These are phyloP conservation scores for Colletotrichum paranaense DNA, from an alignment of 2,329 filamentous ascomycete species.

Conservation along the genomic window DNA sequence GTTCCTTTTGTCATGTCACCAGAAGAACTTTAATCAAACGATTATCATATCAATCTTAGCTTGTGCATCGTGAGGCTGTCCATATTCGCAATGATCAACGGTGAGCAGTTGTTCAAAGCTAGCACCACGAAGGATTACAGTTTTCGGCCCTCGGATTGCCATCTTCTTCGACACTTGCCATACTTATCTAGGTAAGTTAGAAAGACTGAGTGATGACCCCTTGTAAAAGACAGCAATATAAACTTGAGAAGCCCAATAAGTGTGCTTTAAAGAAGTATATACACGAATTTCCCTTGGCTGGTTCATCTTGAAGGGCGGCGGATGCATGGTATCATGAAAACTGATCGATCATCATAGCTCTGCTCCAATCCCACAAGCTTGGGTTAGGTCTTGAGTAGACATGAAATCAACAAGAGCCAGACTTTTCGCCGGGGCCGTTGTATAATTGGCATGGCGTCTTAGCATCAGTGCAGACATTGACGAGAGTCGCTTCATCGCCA, in stretches of 20 bases:
- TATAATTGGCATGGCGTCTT: constrained; percentile 41
- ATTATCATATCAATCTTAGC: not conserved
- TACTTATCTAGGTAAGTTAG: too few species aligned
- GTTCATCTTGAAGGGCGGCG: too few species aligned
- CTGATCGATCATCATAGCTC: too few species aligned
- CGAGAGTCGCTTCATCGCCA: constrained; percentile 45
- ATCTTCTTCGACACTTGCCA: too few species aligned
- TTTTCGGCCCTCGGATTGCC: too few species aligned
- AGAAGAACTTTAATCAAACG: not conserved
- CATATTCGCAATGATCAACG: not conserved
- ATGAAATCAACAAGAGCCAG: constrained; percentile 19
- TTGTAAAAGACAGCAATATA: not conserved
- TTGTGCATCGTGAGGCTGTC: not conserved
- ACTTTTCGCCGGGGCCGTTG: constrained; percentile 44
- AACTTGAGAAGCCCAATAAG: not conserved
- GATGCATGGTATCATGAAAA: not conserved
- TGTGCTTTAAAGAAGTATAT: constrained; percentile 12
- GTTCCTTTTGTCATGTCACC: not conserved
- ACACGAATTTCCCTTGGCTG: constrained; percentile 1
- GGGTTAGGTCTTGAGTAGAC: not conserved
- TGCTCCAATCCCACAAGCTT: not conserved
- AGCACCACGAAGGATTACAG: too few species aligned
- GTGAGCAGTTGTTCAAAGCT: too few species aligned
- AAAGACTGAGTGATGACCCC: too few species aligned
- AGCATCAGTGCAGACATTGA: constrained; percentile 42